Evolutionary conservation across 306 rosid species (phyloP), one percentile per base, ranked within the genome.

Genomic region (Sicyos baderoa): DNA sequence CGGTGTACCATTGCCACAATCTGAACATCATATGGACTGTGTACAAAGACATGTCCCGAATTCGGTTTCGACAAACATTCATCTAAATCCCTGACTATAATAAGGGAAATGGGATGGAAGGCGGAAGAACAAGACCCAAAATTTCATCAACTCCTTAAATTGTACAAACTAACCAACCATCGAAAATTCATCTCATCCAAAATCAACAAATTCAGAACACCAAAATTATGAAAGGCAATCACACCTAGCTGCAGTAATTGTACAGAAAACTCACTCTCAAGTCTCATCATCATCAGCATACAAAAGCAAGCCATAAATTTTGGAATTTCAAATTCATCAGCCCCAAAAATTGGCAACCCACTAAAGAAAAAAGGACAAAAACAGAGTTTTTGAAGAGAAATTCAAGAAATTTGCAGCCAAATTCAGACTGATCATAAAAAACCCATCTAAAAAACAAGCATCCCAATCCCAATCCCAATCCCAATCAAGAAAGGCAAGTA

Each of bases 381-480:
- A 51, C 16, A 29, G 35, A 69, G 61, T 4, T 15, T 0, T 27
- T 8, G 4, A 29, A 27, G 50, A 50, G 18, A 69, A 29, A 29
- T 50, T 50, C 50, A 7, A 27, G 60, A 12, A 17, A 51, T 29
- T 1, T 16, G 61, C 73, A 51, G 29, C 32, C 12, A 8, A 16
- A 19, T 19, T 9, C 8, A 75, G 10, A 55, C 35, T 71, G 55
- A 71, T 71, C 75, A 55, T 71, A 10, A 55, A 40, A 44, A 35
- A 3, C 7, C 35, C 27, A 22, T 45, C 22, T 12, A 23, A 27
- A 44, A 44, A 42, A 64, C 53, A 2, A 59, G 4, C 29, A 25
- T n/a, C n/a, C n/a, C n/a, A n/a, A n/a, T n/a, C n/a, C n/a, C n/a
- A n/a, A n/a, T n/a, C n/a, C n/a, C n/a, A n/a, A n/a, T n/a, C n/a